phyloP scores from a whole-genome alignment of 495 filamentous ascomycete species.

The Penicillium antarcticum region DNA sequence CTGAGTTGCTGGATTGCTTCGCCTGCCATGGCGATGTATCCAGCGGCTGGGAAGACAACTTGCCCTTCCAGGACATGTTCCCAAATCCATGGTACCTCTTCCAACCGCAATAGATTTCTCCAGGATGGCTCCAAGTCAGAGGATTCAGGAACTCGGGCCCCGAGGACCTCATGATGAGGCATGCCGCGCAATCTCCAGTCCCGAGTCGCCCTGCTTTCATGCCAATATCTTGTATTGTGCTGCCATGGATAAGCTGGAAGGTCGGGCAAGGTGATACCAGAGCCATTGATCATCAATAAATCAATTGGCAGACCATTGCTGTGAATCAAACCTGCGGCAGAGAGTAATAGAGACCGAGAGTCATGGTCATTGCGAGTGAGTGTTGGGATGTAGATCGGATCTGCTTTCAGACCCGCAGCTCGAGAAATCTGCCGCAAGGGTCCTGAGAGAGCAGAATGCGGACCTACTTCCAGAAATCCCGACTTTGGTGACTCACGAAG shows the following conservation, averaged over 20 bases:
- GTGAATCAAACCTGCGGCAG: conserved; percentile 27
- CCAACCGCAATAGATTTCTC: conserved; percentile 42
- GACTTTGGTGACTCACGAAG: too few species aligned
- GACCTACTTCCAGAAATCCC: conserved; percentile 62
- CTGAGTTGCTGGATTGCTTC: conserved; percentile 37
- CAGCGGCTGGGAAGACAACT: conserved; percentile 45
- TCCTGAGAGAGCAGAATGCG: conserved; percentile 54
- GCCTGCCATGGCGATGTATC: conserved; percentile 42
- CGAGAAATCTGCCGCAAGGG: conserved; percentile 47
- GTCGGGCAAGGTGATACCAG: conserved; percentile 27
- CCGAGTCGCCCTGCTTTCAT: conserved; percentile 38
- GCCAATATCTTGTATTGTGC: conserved; percentile 37
- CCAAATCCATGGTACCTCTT: conserved; percentile 44
- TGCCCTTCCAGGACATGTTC: conserved; percentile 37
- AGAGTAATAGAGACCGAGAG: too few species aligned
- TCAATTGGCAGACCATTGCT: conserved; percentile 18
- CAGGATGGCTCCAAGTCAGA: conserved; percentile 44
- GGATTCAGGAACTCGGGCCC: conserved; percentile 32
- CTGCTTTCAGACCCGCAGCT: neutral
- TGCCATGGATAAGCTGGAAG: conserved; percentile 52
- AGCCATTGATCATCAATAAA: conserved; percentile 25
- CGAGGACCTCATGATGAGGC: conserved; percentile 44
- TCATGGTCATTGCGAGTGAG: conserved; percentile 14
- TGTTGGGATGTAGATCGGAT: conserved; percentile 28
- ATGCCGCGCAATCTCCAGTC: conserved; percentile 44